Evolutionary conservation across 2,329 filamentous ascomycete species (phyloP), one percentile per base, ranked within the genome.

Genomic region (Lasiodiplodia sp.): DNA sequence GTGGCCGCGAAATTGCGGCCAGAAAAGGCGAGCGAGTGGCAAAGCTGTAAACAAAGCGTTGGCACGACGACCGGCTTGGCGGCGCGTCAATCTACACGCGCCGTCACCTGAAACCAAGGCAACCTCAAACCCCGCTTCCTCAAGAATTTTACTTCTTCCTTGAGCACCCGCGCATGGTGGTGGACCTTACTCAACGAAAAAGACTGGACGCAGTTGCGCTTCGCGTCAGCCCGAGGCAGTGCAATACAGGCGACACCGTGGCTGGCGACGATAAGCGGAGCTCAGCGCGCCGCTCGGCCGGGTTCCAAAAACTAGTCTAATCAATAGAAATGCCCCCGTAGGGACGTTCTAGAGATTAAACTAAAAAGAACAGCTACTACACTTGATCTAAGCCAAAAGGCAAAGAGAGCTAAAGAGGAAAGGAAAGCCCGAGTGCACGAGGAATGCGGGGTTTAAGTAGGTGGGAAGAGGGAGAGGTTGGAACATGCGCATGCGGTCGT

Each of bases 51-150:
- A 64, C 23, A 64, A 7, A 7, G 16, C 47, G 60, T 64, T 64
- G 60, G 28, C 60, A 28, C 28, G 60, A 49, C 58, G 58, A 63
- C 58, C 25, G 25, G 14, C 57, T 49, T 62, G 38, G 38, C 56
- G 34, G 5, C 25, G 11, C 53, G 31, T 10, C 31, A 34, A 34
- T 34, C 31, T 34, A 34, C 31, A 34, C 53, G 31, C 53, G 53
- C 31, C 18, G 18, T 23, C 31, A 31, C 28, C 28, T 31, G 28
- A 31, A 31, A 25, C 28, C 28, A 28, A 6, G 5, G 28, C 28
- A 28, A 28, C 28, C 4, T 28, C 28, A 28, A 28, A 1, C 28
- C 28, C 28, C 5, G 28, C 28, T 6, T 28, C 28, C 5, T 28
- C 28, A 28, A 28, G 28, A 28, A 28, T 28, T 5, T 28, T 12